Base-by-base conservation (phyloP, 371 early-diverging fungal species). In the Mycotypha africana region DNA sequence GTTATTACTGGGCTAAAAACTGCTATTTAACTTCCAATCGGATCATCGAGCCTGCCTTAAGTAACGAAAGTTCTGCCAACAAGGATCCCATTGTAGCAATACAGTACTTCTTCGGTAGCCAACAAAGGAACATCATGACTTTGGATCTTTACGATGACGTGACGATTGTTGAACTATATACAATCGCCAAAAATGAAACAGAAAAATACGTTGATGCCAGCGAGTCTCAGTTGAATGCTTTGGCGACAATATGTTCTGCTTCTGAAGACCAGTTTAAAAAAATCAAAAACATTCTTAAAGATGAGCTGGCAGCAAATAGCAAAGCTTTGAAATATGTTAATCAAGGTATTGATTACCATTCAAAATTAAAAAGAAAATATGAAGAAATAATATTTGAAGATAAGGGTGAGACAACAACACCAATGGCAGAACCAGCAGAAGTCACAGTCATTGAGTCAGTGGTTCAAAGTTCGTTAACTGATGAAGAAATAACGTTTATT, bases 291-390 rank as follows among this genome's bases (percentile, higher is more conserved):
- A n/a, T 41, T n/a, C 41, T 41, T 4, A 41, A 41, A 41, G 30
- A 41, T 19, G 26, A 15, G 6, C n/a, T 41, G n/a, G 15, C 30
- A 12, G 26, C 16, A 26, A 39, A 2, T 25, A 28, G 30, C 41
- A 41, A 39, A 37, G 24, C 24, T 11, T 22, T 39, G 21, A 39
- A 23, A 41, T 41, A 41, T 28, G 30, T 41, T 41, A 41, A 41
- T 41, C 41, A 41, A 41, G 41, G 41, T 41, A 28, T 41, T 28
- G 30, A 41, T 41, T 41, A 41, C 41, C 41, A 41, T 41, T 41
- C 41, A 28, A 41, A 41, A 28, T 41, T 41, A 28, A 41, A 41
- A 41, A 41, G 41, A 41, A 41, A 41, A 41, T 41, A 41, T 41
- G 30, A 41, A 41, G 30, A 41, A 28, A 41, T 41, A 17, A 16